Evolutionary conservation across 306 rosid species (phyloP).

Genomic region (Senna siamea): DNA sequence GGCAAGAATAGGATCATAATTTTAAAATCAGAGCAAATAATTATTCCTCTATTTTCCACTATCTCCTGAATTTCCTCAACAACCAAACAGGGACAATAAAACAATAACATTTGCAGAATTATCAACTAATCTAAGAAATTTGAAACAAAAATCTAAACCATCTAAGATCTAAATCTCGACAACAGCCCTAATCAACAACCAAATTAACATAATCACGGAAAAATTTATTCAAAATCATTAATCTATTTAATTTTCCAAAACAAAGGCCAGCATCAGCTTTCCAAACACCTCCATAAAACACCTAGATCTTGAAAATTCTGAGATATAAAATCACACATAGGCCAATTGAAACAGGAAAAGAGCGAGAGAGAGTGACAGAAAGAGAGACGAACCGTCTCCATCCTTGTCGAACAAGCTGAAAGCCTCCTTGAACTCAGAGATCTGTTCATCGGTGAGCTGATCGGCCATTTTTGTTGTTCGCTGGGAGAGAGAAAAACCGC

Average conservation of each 20-base stretch:
- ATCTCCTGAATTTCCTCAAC: background rate
- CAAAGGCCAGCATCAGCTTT: background rate
- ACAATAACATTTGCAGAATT: background rate
- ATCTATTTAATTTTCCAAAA: slow-evolving; percentile 8
- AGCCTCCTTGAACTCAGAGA: slow-evolving; percentile 82
- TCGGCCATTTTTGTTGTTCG: slow-evolving; percentile 56
- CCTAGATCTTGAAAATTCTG: slow-evolving; percentile 34
- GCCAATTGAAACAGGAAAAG: background rate
- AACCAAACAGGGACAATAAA: background rate
- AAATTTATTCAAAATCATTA: background rate
- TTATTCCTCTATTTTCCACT: background rate
- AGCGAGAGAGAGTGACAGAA: slow-evolving; percentile 15
- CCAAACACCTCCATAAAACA: background rate
- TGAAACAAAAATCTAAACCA: background rate
- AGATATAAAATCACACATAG: background rate
- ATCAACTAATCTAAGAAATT: background rate
- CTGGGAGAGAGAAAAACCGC: slow-evolving; percentile 17
- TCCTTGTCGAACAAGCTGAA: slow-evolving; percentile 80
- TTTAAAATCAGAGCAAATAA: background rate
- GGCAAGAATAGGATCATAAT: background rate
- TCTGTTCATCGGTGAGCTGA: slow-evolving; percentile 80
- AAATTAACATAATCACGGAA: background rate
- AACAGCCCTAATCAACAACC: background rate
- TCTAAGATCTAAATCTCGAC: slow-evolving; percentile 8
- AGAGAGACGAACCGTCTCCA: slow-evolving; percentile 61